These are phyloP conservation scores for Diaporthe ampelina DNA, from an alignment of 2,329 filamentous ascomycete genomes.

Conservation along the genomic window DNA sequence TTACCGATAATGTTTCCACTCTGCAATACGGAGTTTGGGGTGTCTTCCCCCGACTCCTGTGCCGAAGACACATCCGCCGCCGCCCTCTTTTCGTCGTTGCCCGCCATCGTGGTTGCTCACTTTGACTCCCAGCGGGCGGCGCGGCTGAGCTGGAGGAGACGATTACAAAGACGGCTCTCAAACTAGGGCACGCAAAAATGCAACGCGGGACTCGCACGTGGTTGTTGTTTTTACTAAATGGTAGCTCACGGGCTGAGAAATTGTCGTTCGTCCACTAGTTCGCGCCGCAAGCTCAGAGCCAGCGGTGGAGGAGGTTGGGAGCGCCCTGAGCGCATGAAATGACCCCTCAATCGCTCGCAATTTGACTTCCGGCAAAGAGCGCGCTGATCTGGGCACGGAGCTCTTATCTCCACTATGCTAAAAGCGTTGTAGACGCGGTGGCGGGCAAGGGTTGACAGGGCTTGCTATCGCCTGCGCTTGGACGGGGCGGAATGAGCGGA, in stretches of 20 bases:
- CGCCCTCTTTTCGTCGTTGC: constrained; percentile 10
- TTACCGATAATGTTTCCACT: constrained; percentile 35
- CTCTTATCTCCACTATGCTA: constrained; percentile 16
- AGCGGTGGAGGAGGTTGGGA: constrained; percentile 3
- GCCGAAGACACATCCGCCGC: constrained; percentile 4
- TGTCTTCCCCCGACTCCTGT: not conserved
- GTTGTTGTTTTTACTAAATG: not conserved
- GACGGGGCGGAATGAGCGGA: constrained; percentile 23
- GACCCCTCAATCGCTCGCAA: constrained; percentile 3
- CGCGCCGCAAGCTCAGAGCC: not conserved
- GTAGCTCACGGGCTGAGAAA: not conserved
- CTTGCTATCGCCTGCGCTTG: constrained; percentile 8
- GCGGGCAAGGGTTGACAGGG: not conserved
- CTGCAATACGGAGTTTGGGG: not conserved
- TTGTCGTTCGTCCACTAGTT: constrained; percentile 7
- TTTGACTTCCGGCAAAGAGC: constrained; percentile 12
- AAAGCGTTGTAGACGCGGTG: not conserved
- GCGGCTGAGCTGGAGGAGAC: not conserved
- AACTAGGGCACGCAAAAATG: not conserved
- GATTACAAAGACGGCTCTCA: not conserved
- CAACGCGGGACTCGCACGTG: not conserved
- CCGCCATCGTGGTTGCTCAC: not conserved
- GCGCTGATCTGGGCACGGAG: not conserved
- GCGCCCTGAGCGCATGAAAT: not conserved
- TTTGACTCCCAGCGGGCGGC: not conserved